Base-by-base conservation (phyloP, 441 rosid genomes). In the Rhodomyrtus psidioides region DNA sequence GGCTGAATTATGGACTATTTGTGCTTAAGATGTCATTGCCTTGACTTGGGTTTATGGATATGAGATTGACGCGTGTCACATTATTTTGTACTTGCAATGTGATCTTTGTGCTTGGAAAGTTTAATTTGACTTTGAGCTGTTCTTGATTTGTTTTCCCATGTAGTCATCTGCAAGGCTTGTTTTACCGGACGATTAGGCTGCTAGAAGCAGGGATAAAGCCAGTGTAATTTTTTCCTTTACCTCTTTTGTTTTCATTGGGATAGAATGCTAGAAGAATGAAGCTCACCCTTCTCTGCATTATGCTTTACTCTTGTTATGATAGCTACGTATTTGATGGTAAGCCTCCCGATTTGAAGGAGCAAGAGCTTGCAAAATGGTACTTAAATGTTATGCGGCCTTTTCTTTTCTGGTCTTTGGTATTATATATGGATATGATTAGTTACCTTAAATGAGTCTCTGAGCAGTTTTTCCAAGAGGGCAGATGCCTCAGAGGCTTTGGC, bases 151-250 rank as follows among this genome's bases (percentile, higher is more conserved):
- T 34, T 14, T 34, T 65, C 26, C 34, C n/a, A 39, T 85, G 55
- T 88, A 97, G 99, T 89, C 99, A 97, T 90, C 90, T 96, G 88
- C 99, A 94, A 90, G 99, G 99, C 84, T 95, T 96, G 99, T 95
- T 97, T 88, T 88, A 87, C 83, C 93, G 98, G 79, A 97, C 98
- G 10, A 95, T 96, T 89, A 94, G 99, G 89, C 95, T 97, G 84
- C 95, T 97, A 53, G 99, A 96, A 88, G 93, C 98, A 87, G 98
- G 99, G 87, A 94, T 97, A 62, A 94, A 97, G 92, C 99, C 99
- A 85, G 93, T 92, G 98, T 95, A 97, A 91, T 30, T 2, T 86
- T 86, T 4, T 9, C 8, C 44, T 62, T 62, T 17, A 17, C 44
- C 44, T 62, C 4, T 24, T 30, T 0, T 8, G 74, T 30, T 62